Evolutionary conservation across 768 basidiomycete species (phyloP).

Genomic region (Daedalea quercina): DNA sequence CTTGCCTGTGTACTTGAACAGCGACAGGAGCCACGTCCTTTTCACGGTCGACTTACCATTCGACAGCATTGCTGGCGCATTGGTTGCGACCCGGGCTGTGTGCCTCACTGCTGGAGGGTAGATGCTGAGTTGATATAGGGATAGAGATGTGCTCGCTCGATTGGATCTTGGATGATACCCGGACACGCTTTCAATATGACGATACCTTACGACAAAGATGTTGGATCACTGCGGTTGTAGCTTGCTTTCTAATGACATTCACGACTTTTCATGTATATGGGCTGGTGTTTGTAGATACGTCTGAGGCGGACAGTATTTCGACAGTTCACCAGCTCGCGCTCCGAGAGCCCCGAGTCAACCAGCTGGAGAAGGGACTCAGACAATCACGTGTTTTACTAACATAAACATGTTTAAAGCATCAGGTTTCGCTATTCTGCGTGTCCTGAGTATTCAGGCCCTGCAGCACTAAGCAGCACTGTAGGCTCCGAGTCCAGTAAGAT

Average conservation of each 20-base stretch:
- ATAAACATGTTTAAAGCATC: too few relatives aligned
- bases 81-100: slow-evolving; percentile 84
- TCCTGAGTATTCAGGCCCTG: too few relatives aligned
- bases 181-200: slow-evolving; percentile 4
- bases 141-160: neutral
- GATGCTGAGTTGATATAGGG: neutral
- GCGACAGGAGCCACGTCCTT: slow-evolving; percentile 81
- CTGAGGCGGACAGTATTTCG: too few relatives aligned
- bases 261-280: neutral
- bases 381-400: too few relatives aligned
- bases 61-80: slow-evolving; percentile 52
- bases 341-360: too few relatives aligned
- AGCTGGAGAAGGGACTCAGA: too few relatives aligned
- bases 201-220: slow-evolving; percentile 6
- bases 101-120: slow-evolving; percentile 82
- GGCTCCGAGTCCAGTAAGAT: too few relatives aligned
- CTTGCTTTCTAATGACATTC: neutral
- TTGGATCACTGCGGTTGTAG: neutral
- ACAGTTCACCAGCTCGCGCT: too few relatives aligned
- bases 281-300: too few relatives aligned
- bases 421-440: too few relatives aligned
- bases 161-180: slow-evolving; percentile 11
- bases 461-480: too few relatives aligned
- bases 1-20: slow-evolving; percentile 90
- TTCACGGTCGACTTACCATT: slow-evolving; percentile 87